These are phyloP conservation scores for Artemisia argyi DNA, from an alignment of 129 eudicot species.

Conservation along the genomic window DNA sequence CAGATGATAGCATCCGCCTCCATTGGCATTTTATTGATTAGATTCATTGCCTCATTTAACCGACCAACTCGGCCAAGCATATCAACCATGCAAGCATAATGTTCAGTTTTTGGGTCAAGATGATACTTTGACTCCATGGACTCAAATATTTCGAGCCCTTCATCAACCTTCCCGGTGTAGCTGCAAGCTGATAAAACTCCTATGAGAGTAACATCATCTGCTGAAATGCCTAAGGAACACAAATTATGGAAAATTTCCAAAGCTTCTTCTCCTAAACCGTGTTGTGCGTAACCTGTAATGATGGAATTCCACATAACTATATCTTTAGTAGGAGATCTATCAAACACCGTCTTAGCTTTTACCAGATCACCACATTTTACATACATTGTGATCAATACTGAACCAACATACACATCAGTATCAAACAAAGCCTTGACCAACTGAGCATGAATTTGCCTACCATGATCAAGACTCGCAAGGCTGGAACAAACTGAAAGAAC, in stretches of 20 bases:
- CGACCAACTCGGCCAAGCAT: constrained; percentile 71
- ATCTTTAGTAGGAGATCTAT: constrained; percentile 57
- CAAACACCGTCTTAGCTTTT: constrained; percentile 60
- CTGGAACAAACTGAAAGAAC: constrained; percentile 74
- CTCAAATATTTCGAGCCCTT: constrained; percentile 66
- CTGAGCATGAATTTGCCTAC: constrained; percentile 71
- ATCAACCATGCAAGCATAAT: constrained; percentile 84
- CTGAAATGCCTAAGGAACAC: constrained; percentile 38
- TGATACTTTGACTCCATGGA: constrained; percentile 61
- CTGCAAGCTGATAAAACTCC: constrained; percentile 87
- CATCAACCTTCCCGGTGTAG: constrained; percentile 61
- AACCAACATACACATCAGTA: constrained; percentile 59
- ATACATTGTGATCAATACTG: constrained; percentile 68
- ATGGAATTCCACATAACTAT: constrained; percentile 81
- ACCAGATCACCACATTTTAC: constrained; percentile 73
- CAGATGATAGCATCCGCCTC: constrained; percentile 77
- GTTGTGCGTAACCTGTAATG: constrained; percentile 80
- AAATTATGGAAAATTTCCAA: constrained; percentile 52
- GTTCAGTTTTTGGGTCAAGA: constrained; percentile 59
- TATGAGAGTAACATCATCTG: constrained; percentile 63
- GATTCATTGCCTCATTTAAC: constrained; percentile 53
- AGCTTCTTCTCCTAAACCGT: constrained; percentile 76
- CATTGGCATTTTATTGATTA: constrained; percentile 55
- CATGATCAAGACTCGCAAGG: constrained; percentile 73
- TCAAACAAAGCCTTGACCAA: constrained; percentile 48